These are phyloP conservation scores for Pythium phragmitis DNA, from an alignment of 352 stramenopile genomes.

Conservation along the genomic window DNA sequence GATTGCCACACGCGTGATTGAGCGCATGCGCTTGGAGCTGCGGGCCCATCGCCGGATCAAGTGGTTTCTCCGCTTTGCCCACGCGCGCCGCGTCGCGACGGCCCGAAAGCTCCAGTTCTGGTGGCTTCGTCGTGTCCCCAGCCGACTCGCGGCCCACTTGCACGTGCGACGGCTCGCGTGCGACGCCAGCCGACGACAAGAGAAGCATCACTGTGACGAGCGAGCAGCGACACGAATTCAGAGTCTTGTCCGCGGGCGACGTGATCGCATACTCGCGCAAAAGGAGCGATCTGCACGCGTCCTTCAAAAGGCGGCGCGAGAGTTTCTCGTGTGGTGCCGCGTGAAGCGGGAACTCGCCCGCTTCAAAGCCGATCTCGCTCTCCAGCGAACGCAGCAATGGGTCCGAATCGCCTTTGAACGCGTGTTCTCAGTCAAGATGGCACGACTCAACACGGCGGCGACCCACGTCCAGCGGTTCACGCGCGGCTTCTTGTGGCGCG, in stretches of 20 bases:
- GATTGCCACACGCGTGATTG: constrained; percentile 28
- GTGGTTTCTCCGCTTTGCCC: constrained; percentile 68
- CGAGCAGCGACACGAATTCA: constrained; percentile 49
- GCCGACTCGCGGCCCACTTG: constrained; percentile 50
- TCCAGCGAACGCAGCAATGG: constrained; percentile 23
- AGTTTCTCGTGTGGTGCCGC: constrained; percentile 40
- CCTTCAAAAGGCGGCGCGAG: constrained; percentile 42
- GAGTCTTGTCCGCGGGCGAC: constrained; percentile 46
- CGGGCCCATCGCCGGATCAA: constrained; percentile 75
- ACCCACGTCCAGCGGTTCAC: constrained; percentile 58
- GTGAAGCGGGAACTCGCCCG: constrained; percentile 37
- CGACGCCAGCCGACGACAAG: constrained; percentile 16
- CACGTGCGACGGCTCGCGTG: constrained; percentile 22
- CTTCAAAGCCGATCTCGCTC: constrained; percentile 34
- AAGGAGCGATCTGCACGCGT: constrained; percentile 43
- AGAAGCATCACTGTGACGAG: constrained; percentile 30
- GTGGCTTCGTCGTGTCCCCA: constrained; percentile 57
- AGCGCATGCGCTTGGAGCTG: constrained; percentile 33
- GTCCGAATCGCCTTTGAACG: constrained; percentile 24
- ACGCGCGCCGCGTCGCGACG: constrained; percentile 37
- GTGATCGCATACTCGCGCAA: constrained; percentile 35
- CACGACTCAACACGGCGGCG: constrained; percentile 38
- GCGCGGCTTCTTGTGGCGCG: constrained; percentile 43
- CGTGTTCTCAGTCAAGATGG: constrained; percentile 36
- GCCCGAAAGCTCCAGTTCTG: constrained; percentile 64